Evolutionary conservation across 257 asterid species (phyloP).

Genomic region (Verbena officinalis): DNA sequence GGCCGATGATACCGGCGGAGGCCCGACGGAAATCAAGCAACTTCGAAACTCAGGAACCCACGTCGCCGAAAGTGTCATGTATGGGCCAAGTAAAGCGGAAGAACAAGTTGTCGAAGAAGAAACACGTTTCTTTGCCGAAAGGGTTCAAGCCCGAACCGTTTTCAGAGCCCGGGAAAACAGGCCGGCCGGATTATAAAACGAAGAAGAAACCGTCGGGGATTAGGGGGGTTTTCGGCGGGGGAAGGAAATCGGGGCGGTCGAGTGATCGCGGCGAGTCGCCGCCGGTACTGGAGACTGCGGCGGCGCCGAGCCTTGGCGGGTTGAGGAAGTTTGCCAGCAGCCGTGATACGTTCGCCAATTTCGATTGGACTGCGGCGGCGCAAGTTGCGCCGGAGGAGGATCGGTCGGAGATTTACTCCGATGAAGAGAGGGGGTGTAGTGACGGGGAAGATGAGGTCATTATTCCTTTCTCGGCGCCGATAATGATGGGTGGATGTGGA

Average conservation of each 20-base stretch:
- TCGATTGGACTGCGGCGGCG: slow-evolving; percentile 65
- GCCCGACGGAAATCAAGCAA: slow-evolving; percentile 41
- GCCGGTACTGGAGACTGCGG: not conserved
- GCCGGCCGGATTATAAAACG: not conserved
- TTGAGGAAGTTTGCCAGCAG: slow-evolving; percentile 76
- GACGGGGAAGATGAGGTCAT: slow-evolving; percentile 43
- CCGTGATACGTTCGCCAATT: slow-evolving; percentile 62
- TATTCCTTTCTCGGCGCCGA: slow-evolving; percentile 74
- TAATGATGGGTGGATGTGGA: slow-evolving; percentile 14
- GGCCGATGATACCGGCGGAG: slow-evolving; percentile 52
- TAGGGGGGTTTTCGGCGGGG: slow-evolving; percentile 21
- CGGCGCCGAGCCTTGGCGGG: slow-evolving; percentile 48
- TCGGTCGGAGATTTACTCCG: slow-evolving; percentile 42
- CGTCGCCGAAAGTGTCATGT: slow-evolving; percentile 65
- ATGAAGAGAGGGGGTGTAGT: slow-evolving; percentile 30
- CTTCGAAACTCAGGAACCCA: slow-evolving; percentile 55
- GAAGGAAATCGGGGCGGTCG: slow-evolving; percentile 30
- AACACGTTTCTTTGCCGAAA: slow-evolving; percentile 24
- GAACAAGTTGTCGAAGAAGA: slow-evolving; percentile 26
- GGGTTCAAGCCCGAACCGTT: slow-evolving; percentile 25
- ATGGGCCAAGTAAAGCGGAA: slow-evolving; percentile 54
- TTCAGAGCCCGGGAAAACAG: slow-evolving; percentile 15
- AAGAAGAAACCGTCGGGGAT: slow-evolving; percentile 35
- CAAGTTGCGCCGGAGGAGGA: slow-evolving; percentile 56
- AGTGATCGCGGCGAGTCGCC: slow-evolving; percentile 16